Base-by-base conservation (phyloP, 768 basidiomycete genomes). In the Amanita pseudoporphyria region DNA sequence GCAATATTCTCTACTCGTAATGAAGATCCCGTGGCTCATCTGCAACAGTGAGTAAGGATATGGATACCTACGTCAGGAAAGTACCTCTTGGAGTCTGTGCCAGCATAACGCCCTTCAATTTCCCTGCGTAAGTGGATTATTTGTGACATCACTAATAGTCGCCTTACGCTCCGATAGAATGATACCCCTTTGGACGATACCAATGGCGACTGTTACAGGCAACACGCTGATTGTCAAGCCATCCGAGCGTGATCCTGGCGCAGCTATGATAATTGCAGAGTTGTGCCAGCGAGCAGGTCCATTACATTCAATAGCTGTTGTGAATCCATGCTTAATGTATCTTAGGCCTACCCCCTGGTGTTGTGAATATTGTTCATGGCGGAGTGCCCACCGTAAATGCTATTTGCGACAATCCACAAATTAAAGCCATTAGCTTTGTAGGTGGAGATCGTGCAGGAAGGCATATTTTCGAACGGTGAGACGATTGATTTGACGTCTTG, bases 171-270 rank as follows among this genome's bases (percentile, higher is more conserved):
- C 14, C 35, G 42, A 9, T 54, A 88, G 86, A 4, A 95, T 95
- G 92, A 97, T 97, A 58, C 95, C 94, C 0, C 72, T 98, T 6
- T 98, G 95, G 95, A 84, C 91, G 0, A 93, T 97, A 56, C 86
- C 86, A 38, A 82, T 92, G 78, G 87, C 92, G 14, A 71, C 81
- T 19, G 83, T 83, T 9, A 93, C 90, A 0, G 95, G 95, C 28
- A 99, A 99, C 59, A 92, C 95, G 0, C 75, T 99, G 36, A 76
- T 99, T 52, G 72, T 99, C 53, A 99, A 99, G 60, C 95, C 95
- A 16, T 93, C 89, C 1, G 95, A 99, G 63, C 82, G 95, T 21
- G 94, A 96, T 62, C 95, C 95, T 12, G 95, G 95, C 42, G 95
- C 96, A 12, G 85, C 92, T 5, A 93, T 96, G 86, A 95, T 99